These are phyloP conservation scores for Piloderma croceum DNA, from an alignment of 768 basidiomycete genomes.

Conservation along the genomic window DNA sequence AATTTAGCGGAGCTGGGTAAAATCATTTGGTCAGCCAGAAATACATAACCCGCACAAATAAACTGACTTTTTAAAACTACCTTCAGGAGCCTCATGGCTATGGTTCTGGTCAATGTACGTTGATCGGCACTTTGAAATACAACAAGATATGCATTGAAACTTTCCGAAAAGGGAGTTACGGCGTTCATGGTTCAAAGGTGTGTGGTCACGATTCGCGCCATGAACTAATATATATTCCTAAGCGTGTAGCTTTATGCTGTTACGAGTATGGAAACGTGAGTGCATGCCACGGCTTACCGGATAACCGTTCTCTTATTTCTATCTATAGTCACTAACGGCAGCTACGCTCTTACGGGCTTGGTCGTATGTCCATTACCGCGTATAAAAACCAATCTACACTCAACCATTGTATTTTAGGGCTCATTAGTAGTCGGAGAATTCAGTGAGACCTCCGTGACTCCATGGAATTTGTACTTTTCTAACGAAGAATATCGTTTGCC, in stretches of 20 bases:
- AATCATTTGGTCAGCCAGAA: slow-evolving; percentile 37
- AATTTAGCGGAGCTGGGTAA: slow-evolving; percentile 20
- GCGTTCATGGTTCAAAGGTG: slow-evolving; percentile 48
- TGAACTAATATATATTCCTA: slow-evolving; percentile 1
- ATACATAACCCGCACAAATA: slow-evolving; percentile 4
- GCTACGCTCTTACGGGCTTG: slow-evolving; percentile 28
- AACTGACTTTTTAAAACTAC: background rate
- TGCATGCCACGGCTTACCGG: background rate
- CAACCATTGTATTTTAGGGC: slow-evolving; percentile 15
- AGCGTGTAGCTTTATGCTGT: slow-evolving; percentile 37
- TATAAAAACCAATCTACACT: background rate
- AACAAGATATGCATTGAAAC: too few species aligned
- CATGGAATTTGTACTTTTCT: too few species aligned
- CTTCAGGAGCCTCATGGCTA: slow-evolving; percentile 27
- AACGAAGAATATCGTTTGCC: too few species aligned
- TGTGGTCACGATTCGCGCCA: slow-evolving; percentile 1
- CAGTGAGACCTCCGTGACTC: too few species aligned
- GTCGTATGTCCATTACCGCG: slow-evolving; percentile 24
- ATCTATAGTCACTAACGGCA: slow-evolving; percentile 42
- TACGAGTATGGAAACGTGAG: slow-evolving; percentile 46
- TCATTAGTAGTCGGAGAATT: slow-evolving; percentile 37
- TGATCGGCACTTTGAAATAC: slow-evolving; percentile 8
- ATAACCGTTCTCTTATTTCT: slow-evolving; percentile 13
- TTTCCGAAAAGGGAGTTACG: slow-evolving; percentile 38
- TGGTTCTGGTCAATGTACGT: slow-evolving; percentile 46